phyloP scores from a whole-genome alignment of 495 filamentous ascomycete genomes.

The Talaromyces ruber region DNA sequence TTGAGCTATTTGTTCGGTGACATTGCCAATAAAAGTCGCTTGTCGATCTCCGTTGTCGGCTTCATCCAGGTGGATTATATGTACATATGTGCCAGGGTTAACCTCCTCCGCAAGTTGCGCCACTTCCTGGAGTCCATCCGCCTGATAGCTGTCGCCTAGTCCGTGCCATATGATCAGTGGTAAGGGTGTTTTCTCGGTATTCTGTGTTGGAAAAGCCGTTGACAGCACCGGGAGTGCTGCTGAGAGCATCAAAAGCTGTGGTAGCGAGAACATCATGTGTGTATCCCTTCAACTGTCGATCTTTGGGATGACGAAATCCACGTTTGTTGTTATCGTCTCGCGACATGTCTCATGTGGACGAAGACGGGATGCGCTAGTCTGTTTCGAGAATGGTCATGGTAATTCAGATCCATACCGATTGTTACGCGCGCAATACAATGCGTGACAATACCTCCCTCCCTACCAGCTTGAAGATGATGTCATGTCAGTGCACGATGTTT shows the following conservation, averaged over 20 bases:
- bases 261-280: neutral
- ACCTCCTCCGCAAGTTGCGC: constrained; percentile 57
- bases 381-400: neutral
- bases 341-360: neutral
- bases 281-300: neutral
- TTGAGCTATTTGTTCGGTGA: constrained; percentile 66
- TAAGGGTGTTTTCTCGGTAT: constrained; percentile 40
- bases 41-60: constrained; percentile 58
- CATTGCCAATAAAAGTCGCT: constrained; percentile 84
- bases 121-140: constrained; percentile 61
- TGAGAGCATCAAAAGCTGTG: neutral
- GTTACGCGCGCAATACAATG: neutral
- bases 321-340: neutral
- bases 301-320: neutral
- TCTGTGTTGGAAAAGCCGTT: neutral
- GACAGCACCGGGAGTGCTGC: neutral
- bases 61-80: constrained; percentile 69
- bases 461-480: neutral
- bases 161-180: constrained; percentile 95
- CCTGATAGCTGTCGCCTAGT: constrained; percentile 59
- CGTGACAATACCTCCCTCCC: neutral
- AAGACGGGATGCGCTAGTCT: neutral
- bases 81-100: constrained; percentile 77
- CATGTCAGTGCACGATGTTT: neutral
- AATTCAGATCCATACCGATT: neutral